Conservation (phyloP, 768 basidiomycete genomes). For the Chalciporus pseudorubinellus region DNA sequence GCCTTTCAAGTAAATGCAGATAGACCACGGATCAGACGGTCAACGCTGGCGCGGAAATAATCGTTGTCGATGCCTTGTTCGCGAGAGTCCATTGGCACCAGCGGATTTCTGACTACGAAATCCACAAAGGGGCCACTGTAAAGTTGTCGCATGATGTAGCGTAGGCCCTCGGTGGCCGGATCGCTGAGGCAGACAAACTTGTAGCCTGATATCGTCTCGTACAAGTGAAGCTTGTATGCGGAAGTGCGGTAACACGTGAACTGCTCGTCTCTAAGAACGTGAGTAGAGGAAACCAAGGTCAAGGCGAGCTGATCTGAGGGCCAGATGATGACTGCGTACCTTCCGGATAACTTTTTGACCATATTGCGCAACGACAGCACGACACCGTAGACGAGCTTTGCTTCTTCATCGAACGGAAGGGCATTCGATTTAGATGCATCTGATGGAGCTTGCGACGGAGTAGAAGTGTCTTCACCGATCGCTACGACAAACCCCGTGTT, state of each 20-base stretch:
- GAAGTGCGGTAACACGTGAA: slow-evolving; percentile 91
- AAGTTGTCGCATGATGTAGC: slow-evolving; percentile 80
- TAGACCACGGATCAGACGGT: slow-evolving; percentile 67
- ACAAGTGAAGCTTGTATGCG: slow-evolving; percentile 89
- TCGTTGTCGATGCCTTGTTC: slow-evolving; percentile 91
- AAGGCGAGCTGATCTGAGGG: not conserved
- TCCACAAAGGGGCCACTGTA: slow-evolving; percentile 94
- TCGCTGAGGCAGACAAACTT: slow-evolving; percentile 95
- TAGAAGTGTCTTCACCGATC: slow-evolving; percentile 42
- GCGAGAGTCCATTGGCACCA: slow-evolving; percentile 78
- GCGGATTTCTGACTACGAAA: slow-evolving; percentile 90
- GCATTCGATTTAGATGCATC: slow-evolving; percentile 41
- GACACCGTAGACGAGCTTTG: slow-evolving; percentile 96
- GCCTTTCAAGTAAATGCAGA: slow-evolving; percentile 39
- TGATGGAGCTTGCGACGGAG: slow-evolving; percentile 16
- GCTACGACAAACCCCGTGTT: slow-evolving; percentile 70
- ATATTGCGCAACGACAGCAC: slow-evolving; percentile 88
- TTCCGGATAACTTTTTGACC: slow-evolving; percentile 89
- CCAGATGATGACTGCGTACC: slow-evolving; percentile 41
- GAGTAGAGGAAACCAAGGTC: not conserved
- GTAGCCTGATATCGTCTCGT: slow-evolving; percentile 88
- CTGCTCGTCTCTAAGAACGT: slow-evolving; percentile 69
- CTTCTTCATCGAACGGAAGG: slow-evolving; percentile 94
- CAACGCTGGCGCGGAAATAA: slow-evolving; percentile 78
- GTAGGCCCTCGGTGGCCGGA: slow-evolving; percentile 77